phyloP scores from a whole-genome alignment of 2,329 filamentous ascomycete species.

The Scolecobasidium constrictum region DNA sequence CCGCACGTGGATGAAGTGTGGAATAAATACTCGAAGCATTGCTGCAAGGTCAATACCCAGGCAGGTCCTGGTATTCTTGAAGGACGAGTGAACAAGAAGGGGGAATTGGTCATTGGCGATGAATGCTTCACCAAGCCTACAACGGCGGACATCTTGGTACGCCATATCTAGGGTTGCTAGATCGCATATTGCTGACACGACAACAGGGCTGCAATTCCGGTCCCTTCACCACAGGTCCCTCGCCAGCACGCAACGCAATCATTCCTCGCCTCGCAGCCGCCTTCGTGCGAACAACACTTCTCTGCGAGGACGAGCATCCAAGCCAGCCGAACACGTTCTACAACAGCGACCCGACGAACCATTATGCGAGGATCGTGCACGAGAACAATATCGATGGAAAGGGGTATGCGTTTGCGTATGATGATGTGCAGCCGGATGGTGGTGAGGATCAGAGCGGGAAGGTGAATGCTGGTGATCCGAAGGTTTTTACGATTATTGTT shows the following conservation, averaged over 20 bases:
- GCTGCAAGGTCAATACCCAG: not conserved
- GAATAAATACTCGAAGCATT: conserved; percentile 30
- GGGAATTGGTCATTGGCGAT: conserved; percentile 31
- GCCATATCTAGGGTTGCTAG: too few species aligned
- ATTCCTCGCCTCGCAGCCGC: conserved; percentile 65
- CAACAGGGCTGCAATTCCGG: conserved; percentile 52
- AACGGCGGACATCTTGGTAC: conserved; percentile 50
- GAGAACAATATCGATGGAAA: conserved; percentile 46
- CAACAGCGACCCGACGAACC: conserved; percentile 31
- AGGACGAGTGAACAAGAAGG: conserved; percentile 43
- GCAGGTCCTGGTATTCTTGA: conserved; percentile 27
- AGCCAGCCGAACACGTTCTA: conserved; percentile 21
- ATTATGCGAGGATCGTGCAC: conserved; percentile 53
- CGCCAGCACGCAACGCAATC: conserved; percentile 43
- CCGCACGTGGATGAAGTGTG: conserved; percentile 42
- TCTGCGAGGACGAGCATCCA: conserved; percentile 30
- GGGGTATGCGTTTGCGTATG: conserved; percentile 57
- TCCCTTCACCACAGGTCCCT: conserved; percentile 41
- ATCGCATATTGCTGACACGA: too few species aligned
- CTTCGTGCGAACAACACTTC: conserved; percentile 62
- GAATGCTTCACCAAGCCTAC: conserved; percentile 45
- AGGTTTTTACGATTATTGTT: conserved; percentile 36
- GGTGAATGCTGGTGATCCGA: conserved; percentile 36
- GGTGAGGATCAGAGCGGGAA: conserved; percentile 44
- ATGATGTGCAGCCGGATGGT: conserved; percentile 53